Conservation (phyloP, 2,329 filamentous ascomycete genomes). For the Madurella fahalii region DNA sequence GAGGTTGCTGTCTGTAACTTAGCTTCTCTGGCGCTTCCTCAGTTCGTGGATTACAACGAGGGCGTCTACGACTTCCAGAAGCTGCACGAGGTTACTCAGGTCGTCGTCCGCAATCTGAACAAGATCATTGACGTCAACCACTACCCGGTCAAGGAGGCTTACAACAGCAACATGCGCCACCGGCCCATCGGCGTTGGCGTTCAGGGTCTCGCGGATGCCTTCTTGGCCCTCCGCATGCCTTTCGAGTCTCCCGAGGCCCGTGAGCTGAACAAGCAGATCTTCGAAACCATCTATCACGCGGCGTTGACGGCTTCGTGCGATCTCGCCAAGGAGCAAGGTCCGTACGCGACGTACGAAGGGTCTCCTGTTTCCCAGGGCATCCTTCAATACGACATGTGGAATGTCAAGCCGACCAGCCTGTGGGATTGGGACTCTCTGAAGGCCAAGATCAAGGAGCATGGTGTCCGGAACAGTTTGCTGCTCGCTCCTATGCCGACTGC, state of each 20-base stretch:
- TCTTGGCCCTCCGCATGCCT: constrained; percentile 92
- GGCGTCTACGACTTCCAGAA: constrained; percentile 93
- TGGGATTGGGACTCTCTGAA: constrained; percentile 95
- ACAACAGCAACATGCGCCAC: constrained; percentile 96
- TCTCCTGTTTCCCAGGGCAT: constrained; percentile 93
- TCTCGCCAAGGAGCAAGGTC: constrained; percentile 74
- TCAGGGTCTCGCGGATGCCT: constrained; percentile 94
- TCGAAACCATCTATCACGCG: constrained; percentile 98
- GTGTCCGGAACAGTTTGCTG: constrained; percentile 91
- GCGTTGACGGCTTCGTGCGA: constrained; percentile 85
- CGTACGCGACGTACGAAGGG: constrained; percentile 88
- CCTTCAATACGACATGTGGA: constrained; percentile 99
- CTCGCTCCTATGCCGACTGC: constrained; percentile 98
- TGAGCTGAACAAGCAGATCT: constrained; percentile 95
- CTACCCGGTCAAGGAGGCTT: constrained; percentile 93
- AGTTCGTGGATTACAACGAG: constrained; percentile 81
- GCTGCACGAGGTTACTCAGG: constrained; percentile 88
- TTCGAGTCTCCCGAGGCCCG: constrained; percentile 95
- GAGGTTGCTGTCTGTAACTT: constrained; percentile 99
- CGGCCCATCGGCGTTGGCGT: constrained; percentile 94
- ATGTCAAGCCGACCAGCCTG: constrained; percentile 84
- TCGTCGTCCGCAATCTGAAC: constrained; percentile 93
- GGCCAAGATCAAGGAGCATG: constrained; percentile 85
- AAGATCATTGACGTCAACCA: constrained; percentile 98
- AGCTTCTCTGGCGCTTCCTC: constrained; percentile 86